Evolutionary conservation across 352 stramenopile species (phyloP).

Genomic region (Phytophthora quininea): DNA sequence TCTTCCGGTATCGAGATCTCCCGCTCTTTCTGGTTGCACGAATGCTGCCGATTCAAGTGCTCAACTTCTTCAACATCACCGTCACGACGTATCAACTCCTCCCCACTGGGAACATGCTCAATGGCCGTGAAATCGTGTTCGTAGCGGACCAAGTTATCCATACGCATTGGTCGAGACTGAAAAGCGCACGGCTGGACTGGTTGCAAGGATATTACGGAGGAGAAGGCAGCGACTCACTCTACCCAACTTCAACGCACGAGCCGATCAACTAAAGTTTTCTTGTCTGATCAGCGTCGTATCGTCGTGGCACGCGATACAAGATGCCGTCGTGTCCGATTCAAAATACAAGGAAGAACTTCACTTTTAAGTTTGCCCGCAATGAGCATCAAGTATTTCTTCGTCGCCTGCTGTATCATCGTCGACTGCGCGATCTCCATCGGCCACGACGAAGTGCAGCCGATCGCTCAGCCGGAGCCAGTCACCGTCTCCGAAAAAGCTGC

Average conservation of each 20-base stretch:
- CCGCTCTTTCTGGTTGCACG: conserved; percentile 34
- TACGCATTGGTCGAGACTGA: conserved; percentile 38
- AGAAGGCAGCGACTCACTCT: not conserved
- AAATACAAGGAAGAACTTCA: too few relatives aligned
- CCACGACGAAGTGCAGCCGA: not conserved
- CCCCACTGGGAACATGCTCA: conserved; percentile 18
- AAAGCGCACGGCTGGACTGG: conserved; percentile 18
- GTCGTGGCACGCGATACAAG: too few relatives aligned
- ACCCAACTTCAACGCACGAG: too few relatives aligned
- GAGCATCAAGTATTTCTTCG: too few relatives aligned
- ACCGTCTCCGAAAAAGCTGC: not conserved
- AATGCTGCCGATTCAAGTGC: conserved; percentile 22
- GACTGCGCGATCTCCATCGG: not conserved
- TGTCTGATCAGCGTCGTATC: too few relatives aligned
- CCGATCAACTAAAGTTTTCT: too few relatives aligned
- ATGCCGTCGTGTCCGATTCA: too few relatives aligned
- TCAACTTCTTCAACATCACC: conserved; percentile 45
- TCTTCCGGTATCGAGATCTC: conserved; percentile 40
- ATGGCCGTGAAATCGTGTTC: conserved; percentile 19
- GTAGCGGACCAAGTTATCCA: conserved; percentile 39
- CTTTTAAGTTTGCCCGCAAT: too few relatives aligned
- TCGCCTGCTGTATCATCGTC: not conserved
- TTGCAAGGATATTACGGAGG: conserved; percentile 14
- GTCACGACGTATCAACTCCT: conserved; percentile 36
- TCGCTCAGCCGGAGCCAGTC: not conserved